Evolutionary conservation across 179 eudicot species (phyloP).

Genomic region (Carnegiea gigantea): DNA sequence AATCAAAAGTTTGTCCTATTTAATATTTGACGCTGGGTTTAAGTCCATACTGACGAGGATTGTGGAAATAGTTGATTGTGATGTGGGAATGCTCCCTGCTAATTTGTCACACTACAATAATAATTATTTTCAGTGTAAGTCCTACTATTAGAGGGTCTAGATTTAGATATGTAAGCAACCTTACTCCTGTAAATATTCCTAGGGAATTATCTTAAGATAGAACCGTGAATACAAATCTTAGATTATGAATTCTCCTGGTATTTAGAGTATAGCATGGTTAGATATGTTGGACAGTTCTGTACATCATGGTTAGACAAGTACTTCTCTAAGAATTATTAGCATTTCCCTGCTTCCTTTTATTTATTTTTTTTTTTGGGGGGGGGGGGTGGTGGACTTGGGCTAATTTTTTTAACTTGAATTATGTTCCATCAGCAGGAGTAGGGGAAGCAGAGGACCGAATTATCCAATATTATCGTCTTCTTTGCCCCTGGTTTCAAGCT

Average conservation of each 20-base stretch:
- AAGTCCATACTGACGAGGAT: not conserved
- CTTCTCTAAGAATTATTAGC: too few species aligned
- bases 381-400: not conserved
- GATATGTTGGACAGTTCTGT: too few species aligned
- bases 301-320: not conserved
- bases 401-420: too few species aligned
- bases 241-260: too few species aligned
- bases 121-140: too few species aligned
- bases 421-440: not conserved
- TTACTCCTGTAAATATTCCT: not conserved
- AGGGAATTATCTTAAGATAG: not conserved
- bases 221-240: not conserved
- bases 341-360: too few species aligned
- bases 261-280: not conserved
- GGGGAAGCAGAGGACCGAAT: not conserved
- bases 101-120: too few species aligned
- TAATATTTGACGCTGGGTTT: not conserved
- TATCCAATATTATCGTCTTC: not conserved
- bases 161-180: too few species aligned
- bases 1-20: not conserved
- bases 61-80: not conserved
- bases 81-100: not conserved
- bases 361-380: too few species aligned
- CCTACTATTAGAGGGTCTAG: too few species aligned
- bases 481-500: not conserved